Base-by-base conservation (phyloP, 192 early-diverging fungal genomes). In the Obelidium mucronatum region DNA sequence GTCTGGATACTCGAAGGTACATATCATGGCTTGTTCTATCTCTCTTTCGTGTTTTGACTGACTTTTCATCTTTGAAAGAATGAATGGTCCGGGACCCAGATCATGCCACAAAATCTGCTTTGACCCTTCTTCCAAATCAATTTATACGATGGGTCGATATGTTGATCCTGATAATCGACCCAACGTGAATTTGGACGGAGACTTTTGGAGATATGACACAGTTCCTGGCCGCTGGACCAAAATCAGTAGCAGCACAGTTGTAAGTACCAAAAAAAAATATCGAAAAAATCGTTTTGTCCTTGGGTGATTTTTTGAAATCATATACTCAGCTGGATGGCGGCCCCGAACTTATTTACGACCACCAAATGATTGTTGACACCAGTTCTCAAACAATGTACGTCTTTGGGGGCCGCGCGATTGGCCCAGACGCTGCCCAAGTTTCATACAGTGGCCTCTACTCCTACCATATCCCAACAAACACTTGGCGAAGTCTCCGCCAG, bases 61-160 rank as follows among this genome's bases (percentile, higher is more conserved):
- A 8, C 53, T 22, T 39, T 22, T 51, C n/a, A 36, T 48, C 79
- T n/a, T n/a, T n/a, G n/a, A n/a, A n/a, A 95, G 93, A 30, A 80
- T 93, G 73, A 92, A 92, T 34, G 96, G 97, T 0, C 97, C 97
- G 1, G 83, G 89, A 39, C 90, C 95, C 31, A 83, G 96, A 19
- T 96, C 95, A 3, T 97, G 95, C 80, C 96, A 99, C 79, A 94
- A 93, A 77, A 94, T 98, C 60, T 94, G 93, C 75, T 93, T 93
- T 77, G 94, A 96, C 81, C 92, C 93, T 22, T 81, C 84, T 5
- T 87, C 85, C 42, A 83, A 88, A 65, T 84, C 87, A 15, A 85
- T 97, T 15, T 98, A 93, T 80, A 85, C 96, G 4, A 81, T 97
- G 66, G 97, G 96, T n/a, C 86, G 89, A 39, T 99, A 96, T 68